A percentile compares a stretch with the other conserved stretches of the same genome.
These are phyloP conservation scores for Teunomyces pallodes DNA, from an alignment of 805 yeast genomes.

Conservation along the genomic window DNA sequence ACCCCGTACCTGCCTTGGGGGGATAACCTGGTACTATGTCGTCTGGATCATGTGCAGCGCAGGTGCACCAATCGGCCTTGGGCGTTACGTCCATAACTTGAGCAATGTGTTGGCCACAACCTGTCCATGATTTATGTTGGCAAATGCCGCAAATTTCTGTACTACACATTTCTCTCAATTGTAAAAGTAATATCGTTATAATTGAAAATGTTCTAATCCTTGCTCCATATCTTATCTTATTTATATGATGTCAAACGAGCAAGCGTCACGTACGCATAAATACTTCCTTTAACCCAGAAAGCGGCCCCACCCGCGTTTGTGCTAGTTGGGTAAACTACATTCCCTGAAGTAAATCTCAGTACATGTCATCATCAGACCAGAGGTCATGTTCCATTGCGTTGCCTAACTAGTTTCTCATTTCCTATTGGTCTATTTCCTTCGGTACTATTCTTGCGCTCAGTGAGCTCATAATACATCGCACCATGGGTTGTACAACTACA, in stretches of 20 bases:
- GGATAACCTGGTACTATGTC: conserved; percentile 41
- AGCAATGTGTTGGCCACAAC: conserved; percentile 58
- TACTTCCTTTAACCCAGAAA: conserved; percentile 2
- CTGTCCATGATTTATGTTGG: conserved; percentile 54
- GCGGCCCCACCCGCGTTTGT: conserved; percentile 1
- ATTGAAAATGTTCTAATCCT: neutral
- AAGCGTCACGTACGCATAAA: neutral
- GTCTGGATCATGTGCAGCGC: conserved; percentile 43
- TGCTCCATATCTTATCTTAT: neutral
- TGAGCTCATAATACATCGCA: conserved; percentile 1
- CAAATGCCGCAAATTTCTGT: conserved; percentile 39
- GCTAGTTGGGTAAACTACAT: neutral
- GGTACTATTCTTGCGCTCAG: conserved; percentile 1
- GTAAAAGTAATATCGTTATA: neutral
- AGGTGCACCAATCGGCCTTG: conserved; percentile 51
- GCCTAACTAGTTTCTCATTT: neutral
- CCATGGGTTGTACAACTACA: neutral
- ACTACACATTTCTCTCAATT: conserved; percentile 27
- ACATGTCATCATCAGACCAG: conserved; percentile 1
- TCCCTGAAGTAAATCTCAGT: conserved; percentile 2
- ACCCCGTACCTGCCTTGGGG: conserved; percentile 64
- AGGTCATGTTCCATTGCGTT: conserved; percentile 1
- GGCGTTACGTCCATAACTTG: conserved; percentile 54
- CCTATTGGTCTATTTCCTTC: neutral
- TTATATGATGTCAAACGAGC: neutral